Base-by-base conservation (phyloP, 345 rosid species). In the Reutealis trisperma region DNA sequence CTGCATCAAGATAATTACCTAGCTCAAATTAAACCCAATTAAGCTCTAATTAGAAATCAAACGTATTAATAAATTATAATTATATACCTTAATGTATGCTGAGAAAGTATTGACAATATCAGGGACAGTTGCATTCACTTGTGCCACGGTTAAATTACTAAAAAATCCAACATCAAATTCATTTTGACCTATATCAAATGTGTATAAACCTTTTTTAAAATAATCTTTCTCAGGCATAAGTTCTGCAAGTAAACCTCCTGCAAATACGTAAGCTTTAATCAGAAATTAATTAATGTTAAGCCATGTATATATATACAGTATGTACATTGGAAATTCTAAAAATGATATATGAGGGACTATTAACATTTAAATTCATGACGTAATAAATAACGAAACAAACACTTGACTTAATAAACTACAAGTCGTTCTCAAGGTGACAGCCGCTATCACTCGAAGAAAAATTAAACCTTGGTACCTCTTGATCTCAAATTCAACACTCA, bases 171-270 rank as follows among this genome's bases (percentile, higher is more conserved):
- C 81, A 4, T 67, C 82, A 24, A 90, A 78, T 80, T 90, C 91
- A 72, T 90, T 90, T 64, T 90, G 93, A 45, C 91, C 93, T 8
- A 90, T 88, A 69, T 90, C 93, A 60, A 88, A 80, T 42, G 88
- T 88, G 79, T 90, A 91, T 49, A 85, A 73, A 63, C 88, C 94
- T 55, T 78, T 67, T 4, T 64, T 34, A 67, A 86, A 91, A 64
- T 75, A 65, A 19, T 84, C 78, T 57, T 75, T 80, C 21, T 74
- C 70, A 1, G 94, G 92, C 81, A 90, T 70, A 66, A 82, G 77
- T 72, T 57, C 77, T 57, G 79, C 76, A 8, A 71, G 59, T 54
- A 71, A 24, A 60, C 84, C 79, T 72, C 88, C 90, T 87, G 63
- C 67, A 54, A 1, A 8, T 47, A 16, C 21, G 51, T 25, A 4